These are phyloP conservation scores for Eudorina sp. DNA, from an alignment of 139 green algal genomes.

Conservation along the genomic window DNA sequence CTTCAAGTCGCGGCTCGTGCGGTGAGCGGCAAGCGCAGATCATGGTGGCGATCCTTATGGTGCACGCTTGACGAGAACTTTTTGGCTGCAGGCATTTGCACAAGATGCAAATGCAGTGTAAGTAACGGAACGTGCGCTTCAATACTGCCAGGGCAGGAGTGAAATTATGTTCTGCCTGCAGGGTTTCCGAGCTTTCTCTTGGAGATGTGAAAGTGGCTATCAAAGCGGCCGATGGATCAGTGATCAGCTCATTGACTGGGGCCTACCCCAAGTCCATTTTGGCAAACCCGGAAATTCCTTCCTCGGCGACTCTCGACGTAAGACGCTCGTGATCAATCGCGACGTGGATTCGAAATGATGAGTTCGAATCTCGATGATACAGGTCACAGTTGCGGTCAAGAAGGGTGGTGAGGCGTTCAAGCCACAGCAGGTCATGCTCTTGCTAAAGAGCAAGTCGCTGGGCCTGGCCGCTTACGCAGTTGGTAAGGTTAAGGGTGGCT, in stretches of 20 bases:
- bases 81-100: neutral
- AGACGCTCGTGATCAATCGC: neutral
- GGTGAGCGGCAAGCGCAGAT: neutral
- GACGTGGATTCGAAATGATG: too few species aligned
- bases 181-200: neutral
- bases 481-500: conserved; percentile 56
- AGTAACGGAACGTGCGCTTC: neutral
- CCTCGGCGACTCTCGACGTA: conserved; percentile 16
- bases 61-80: neutral
- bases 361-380: too few species aligned
- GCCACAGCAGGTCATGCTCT: conserved; percentile 66
- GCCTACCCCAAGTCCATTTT: conserved; percentile 42
- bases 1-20: neutral
- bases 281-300: conserved; percentile 32
- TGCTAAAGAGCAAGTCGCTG: conserved; percentile 42
- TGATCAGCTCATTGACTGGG: neutral
- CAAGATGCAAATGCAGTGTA: conserved; percentile 9
- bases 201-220: conserved; percentile 26
- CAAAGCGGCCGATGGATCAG: conserved; percentile 15
- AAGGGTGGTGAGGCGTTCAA: conserved; percentile 47
- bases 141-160: neutral
- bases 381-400: conserved; percentile 50
- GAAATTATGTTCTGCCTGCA: neutral
- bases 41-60: neutral
- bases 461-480: conserved; percentile 60